Evolutionary conservation across 2,329 filamentous ascomycete genomes (phyloP), one percentile per base, ranked within the genome.

Genomic region (Cladosporium sphaerospermum): DNA sequence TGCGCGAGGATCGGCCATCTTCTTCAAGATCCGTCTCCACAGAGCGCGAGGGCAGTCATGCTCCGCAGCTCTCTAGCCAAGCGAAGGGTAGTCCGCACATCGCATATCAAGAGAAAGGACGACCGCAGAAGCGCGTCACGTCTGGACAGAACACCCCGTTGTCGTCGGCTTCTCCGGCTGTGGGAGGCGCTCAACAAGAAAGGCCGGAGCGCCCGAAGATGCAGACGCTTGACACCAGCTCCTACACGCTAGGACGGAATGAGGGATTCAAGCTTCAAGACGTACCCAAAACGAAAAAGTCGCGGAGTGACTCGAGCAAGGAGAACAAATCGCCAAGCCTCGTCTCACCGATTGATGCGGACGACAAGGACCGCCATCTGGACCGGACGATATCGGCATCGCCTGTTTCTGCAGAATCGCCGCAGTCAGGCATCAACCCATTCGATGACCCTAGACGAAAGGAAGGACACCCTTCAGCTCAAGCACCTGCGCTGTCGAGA

Each of bases 51-150:
- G 55, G 56, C n/a, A 41, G 19, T 18, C 11, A 23, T 10, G 60
- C 61, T 14, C 40, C 40, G 9, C 58, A 55, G 45, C 59, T 54
- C n/a, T 45, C 53, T 9, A 63, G 63, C 34, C 61, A 71, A 64
- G 47, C 66, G 73, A 55, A 83, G 52, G 53, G 58, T 2, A 90
- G 88, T 13, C 89, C 90, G n/a, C 90, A 96, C 64, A 95, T 95
- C 62, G 87, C 89, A 18, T 95, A 90, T 67, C 89, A 95, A 67
- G 89, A 95, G 63, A 93, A 91, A 69, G 82, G 82, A 2, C 81
- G 87, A 42, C 48, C 40, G 16, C 71, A 78, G 4, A 67, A 64
- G 54, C 59, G 62, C 23, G 59, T 58, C 11, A 60, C 58, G 19
- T 63, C 62, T 10, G 60, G 61, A 28, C 45, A 48, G 23, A 48